Evolutionary conservation across 495 filamentous ascomycete species (phyloP), one percentile per base, ranked within the genome.

Genomic region (Podospora australis): DNA sequence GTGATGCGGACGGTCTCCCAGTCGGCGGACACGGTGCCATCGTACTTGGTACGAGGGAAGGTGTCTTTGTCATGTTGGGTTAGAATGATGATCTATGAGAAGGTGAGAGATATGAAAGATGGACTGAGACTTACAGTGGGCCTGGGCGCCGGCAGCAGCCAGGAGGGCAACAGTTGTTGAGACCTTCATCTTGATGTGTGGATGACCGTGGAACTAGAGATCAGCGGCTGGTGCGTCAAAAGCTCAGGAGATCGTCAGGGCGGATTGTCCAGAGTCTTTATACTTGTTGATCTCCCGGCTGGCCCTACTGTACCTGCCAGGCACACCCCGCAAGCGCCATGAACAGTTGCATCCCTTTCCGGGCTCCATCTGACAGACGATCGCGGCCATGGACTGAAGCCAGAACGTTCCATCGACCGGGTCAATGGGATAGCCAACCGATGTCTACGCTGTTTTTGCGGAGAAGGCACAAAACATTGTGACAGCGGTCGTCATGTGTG

Each of bases 1-100:
- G 74, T 75, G 57, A 64, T 72, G 16, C 70, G 69, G 56, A 77
- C 67, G 10, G 68, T 63, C 6, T 66, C 55, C 34, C 62, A 71
- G 21, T 64, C 64, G 57, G 69, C 66, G 42, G 73, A 69, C 22
- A 61, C 60, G 46, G 66, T 55, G 22, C 55, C 57, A 23, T 62
- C 48, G 26, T 50, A 54, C 50, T 45, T 46, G 19, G 53, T 58
- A 24, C 57, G 57, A 39, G 54, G 50, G 45, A 60, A 49, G n/a
- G 35, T 60, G 46, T 66, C 60, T 60, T 5, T 4, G 14, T 20
- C 22, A 24, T 22, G 54, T 55, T 35, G n/a, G n/a, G n/a, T n/a
- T n/a, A n/a, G n/a, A n/a, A n/a, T n/a, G n/a, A n/a, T n/a, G n/a
- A n/a, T n/a, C n/a, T n/a, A n/a, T n/a, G n/a, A 49, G 49, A 11